phyloP scores from a whole-genome alignment of 1,284 basidiomycete genomes.

The Hemileia vastatrix region DNA sequence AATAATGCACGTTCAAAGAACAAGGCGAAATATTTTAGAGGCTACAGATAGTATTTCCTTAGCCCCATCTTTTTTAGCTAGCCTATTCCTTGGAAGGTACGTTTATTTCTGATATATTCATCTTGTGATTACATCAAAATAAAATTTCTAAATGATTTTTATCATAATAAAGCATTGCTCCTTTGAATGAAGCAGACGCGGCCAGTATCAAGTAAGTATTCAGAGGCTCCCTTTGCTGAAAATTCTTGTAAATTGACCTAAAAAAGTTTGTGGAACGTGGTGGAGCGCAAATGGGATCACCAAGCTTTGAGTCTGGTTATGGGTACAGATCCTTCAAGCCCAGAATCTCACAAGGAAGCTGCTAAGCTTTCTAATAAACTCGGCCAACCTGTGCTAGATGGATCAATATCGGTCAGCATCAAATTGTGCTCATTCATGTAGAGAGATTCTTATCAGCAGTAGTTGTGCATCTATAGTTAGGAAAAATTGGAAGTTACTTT shows the following conservation, averaged over 20 bases:
- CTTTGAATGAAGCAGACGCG: constrained; percentile 63
- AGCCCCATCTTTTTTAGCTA: constrained; percentile 59
- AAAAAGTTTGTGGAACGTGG: constrained; percentile 57
- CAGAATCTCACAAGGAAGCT: constrained; percentile 53
- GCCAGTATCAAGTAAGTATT: constrained; percentile 52
- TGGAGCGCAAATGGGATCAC: constrained; percentile 56
- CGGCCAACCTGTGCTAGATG: constrained; percentile 12
- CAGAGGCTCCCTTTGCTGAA: background rate
- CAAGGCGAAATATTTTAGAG: constrained; percentile 64
- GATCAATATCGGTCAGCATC: constrained; percentile 18
- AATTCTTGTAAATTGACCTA: background rate
- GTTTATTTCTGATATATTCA: background rate
- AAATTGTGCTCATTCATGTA: background rate
- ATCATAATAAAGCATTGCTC: constrained; percentile 45
- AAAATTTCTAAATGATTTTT: background rate
- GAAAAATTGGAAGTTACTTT: constrained; percentile 63
- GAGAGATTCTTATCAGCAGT: background rate
- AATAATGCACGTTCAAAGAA: constrained; percentile 49
- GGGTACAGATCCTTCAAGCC: constrained; percentile 49
- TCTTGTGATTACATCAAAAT: background rate
- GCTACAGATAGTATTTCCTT: constrained; percentile 60
- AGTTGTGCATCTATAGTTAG: constrained; percentile 58
- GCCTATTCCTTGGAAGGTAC: constrained; percentile 59
- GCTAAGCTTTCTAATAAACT: constrained; percentile 15
- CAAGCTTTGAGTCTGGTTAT: constrained; percentile 63